phyloP scores from a whole-genome alignment of 441 rosid species.

The Populus trichocarpa region DNA sequence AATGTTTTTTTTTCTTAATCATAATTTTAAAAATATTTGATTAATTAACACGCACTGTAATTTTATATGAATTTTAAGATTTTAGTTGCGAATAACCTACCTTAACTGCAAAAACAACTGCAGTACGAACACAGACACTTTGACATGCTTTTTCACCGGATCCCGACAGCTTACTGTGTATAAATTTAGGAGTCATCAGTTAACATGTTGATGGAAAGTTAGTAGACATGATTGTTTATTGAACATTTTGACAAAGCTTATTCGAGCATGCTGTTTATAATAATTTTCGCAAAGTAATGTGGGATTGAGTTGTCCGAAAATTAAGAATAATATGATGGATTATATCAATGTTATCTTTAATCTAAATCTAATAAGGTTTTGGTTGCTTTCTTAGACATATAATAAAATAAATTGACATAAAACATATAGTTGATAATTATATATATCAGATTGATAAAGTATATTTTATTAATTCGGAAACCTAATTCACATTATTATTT shows the following conservation, averaged over 20 bases:
- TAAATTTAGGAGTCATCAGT: not conserved
- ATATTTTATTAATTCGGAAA: not conserved
- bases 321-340: not conserved
- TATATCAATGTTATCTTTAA: not conserved
- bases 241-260: not conserved
- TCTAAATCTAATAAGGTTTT: too few relatives aligned
- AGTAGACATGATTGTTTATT: not conserved
- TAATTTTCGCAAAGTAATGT: not conserved
- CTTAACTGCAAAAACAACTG: too few relatives aligned
- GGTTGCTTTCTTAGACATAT: too few relatives aligned
- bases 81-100: too few relatives aligned
- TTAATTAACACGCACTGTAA: too few relatives aligned
- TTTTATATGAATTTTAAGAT: too few relatives aligned
- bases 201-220: not conserved
- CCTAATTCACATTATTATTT: not conserved
- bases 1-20: too few relatives aligned
- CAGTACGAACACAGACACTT: not conserved
- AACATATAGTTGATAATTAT: too few relatives aligned
- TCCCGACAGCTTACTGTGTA: not conserved
- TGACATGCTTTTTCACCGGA: not conserved
- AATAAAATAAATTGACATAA: too few relatives aligned
- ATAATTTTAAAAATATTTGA: too few relatives aligned
- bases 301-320: not conserved
- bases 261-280: not conserved
- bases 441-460: too few relatives aligned